Base-by-base conservation (phyloP, 306 rosid genomes). In the Lathyrus aphaca region DNA sequence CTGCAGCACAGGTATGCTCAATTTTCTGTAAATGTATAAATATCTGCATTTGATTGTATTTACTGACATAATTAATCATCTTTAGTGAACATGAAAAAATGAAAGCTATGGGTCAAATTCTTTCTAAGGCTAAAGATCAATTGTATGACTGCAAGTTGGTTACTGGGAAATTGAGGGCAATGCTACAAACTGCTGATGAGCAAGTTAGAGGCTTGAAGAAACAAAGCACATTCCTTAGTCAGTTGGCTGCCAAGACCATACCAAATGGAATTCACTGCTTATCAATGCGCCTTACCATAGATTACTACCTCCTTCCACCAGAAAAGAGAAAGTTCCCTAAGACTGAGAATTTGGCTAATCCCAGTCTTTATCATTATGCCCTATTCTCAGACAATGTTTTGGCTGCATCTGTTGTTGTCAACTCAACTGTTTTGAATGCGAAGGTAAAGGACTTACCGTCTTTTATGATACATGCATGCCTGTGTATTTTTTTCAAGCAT, bases 321-420 rank as follows among this genome's bases (percentile, higher is more conserved):
- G 97, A 86, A 74, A 83, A 87, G 75, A 86, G 96, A 72, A 84
- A 79, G 72, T 89, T 91, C 74, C 97, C 96, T 5, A 73, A 58
- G 75, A 89, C 84, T 75, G 96, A 91, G 85, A 91, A 87, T 77
- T 83, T 95, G 84, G 97, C 86, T 64, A 86, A 89, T 83, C 87
- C 95, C 39, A 82, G 49, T 73, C 86, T 95, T 56, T 85, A 89
- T 79, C 99, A 95, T 87, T 91, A 95, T 38, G 95, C 97, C 16
- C 87, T 95, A 64, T 95, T 91, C 84, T 89, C 99, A 1, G 99
- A 95, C 90, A 95, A 95, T 37, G 97, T 95, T 66, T 80, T 95
- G 92, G 99, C 97, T 82, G 91, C 96, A 46, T 91, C 97, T 1
- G 99, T 95, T 5, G 97, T 95, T 38, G 91, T 95, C 77, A 95